A percentile compares a stretch with the other conserved stretches of the same genome.
These are phyloP conservation scores for Fusarium stilboides DNA, from an alignment of 2,329 filamentous ascomycete species.

Conservation along the genomic window DNA sequence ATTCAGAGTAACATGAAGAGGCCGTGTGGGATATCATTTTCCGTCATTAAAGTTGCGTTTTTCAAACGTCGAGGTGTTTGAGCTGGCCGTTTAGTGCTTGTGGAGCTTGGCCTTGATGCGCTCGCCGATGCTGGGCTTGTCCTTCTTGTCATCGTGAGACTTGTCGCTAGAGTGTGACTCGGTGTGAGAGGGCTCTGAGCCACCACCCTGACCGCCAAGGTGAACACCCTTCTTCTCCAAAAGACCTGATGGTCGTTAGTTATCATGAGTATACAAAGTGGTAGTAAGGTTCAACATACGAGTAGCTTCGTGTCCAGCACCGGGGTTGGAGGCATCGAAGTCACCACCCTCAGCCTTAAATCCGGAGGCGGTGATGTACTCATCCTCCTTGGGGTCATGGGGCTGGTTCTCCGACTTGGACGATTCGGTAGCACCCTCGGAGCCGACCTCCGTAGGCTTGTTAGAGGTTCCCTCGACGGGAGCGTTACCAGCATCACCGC, in stretches of 20 bases:
- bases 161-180: constrained; percentile 29
- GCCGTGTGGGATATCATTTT: constrained; percentile 37
- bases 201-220: constrained; percentile 26
- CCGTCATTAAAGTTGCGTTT: constrained; percentile 29
- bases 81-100: constrained; percentile 54
- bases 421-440: constrained; percentile 19
- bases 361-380: constrained; percentile 71
- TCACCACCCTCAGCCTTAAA: constrained; percentile 76
- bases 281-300: constrained; percentile 61
- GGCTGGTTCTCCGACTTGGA: constrained; percentile 35
- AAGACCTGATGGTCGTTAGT: constrained; percentile 49
- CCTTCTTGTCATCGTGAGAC: constrained; percentile 46
- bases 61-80: background rate
- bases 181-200: constrained; percentile 12
- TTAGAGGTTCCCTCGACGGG: constrained; percentile 22
- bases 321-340: constrained; percentile 75
- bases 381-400: constrained; percentile 68
- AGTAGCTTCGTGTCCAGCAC: constrained; percentile 77
- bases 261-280: background rate
- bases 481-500: constrained; percentile 52
- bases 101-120: constrained; percentile 81
- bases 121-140: constrained; percentile 70
- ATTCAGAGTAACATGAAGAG: constrained; percentile 8
- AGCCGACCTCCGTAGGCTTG: constrained; percentile 29
- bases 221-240: constrained; percentile 55